phyloP scores from a whole-genome alignment of 768 basidiomycete species.

The Pholiota microspora region DNA sequence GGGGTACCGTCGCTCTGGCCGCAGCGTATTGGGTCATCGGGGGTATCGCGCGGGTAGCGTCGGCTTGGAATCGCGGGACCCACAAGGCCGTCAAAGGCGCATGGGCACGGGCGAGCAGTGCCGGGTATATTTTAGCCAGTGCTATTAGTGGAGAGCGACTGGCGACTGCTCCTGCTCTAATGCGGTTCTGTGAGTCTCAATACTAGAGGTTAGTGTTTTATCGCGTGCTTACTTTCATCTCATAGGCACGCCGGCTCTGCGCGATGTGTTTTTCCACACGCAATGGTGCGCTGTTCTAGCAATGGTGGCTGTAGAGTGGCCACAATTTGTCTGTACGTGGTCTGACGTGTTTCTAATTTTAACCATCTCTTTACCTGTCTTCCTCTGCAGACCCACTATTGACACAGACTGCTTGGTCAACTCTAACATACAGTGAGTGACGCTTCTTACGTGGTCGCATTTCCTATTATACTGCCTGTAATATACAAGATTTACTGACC shows the following conservation, averaged over 20 bases:
- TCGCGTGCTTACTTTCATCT: slow-evolving; percentile 6
- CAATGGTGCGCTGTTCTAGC: slow-evolving; percentile 88
- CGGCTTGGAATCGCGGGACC: slow-evolving; percentile 80
- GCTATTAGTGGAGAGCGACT: slow-evolving; percentile 91
- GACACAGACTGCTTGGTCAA: slow-evolving; percentile 87
- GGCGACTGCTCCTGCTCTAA: slow-evolving; percentile 78
- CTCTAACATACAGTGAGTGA: slow-evolving; percentile 63
- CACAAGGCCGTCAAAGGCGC: slow-evolving; percentile 57
- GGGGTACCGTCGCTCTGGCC: slow-evolving; percentile 70
- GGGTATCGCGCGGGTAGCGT: slow-evolving; percentile 74
- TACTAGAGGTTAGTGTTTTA: not conserved
- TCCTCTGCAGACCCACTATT: slow-evolving; percentile 76
- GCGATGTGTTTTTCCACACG: slow-evolving; percentile 91
- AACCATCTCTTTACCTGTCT: not conserved
- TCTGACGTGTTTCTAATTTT: slow-evolving; percentile 1
- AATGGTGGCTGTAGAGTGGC: slow-evolving; percentile 97
- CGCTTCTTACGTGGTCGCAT: not conserved
- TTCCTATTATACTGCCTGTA: not conserved
- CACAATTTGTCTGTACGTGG: slow-evolving; percentile 82
- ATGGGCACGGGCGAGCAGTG: slow-evolving; percentile 76
- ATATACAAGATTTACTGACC: slow-evolving; percentile 3
- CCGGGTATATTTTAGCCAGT: slow-evolving; percentile 87
- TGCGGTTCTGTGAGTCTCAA: slow-evolving; percentile 76
- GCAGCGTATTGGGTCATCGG: slow-evolving; percentile 82
- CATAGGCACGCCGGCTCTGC: slow-evolving; percentile 84